phyloP scores from a whole-genome alignment of 345 rosid species.

The Dimocarpus longan region DNA sequence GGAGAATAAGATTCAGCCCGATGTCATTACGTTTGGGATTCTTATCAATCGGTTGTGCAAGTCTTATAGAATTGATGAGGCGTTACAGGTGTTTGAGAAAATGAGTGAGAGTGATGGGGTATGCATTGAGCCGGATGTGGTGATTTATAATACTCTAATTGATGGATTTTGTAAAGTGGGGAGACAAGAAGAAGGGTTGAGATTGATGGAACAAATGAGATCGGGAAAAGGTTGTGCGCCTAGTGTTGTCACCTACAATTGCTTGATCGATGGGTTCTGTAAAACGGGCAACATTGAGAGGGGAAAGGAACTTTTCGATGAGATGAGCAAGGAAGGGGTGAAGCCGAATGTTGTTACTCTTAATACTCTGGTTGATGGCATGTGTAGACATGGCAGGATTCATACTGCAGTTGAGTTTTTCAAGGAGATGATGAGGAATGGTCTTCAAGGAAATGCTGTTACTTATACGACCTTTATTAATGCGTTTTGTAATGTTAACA shows the following conservation, averaged over 20 bases:
- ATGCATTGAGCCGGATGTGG: slow-evolving; percentile 57
- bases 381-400: slow-evolving; percentile 70
- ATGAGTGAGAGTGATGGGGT: slow-evolving; percentile 42
- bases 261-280: slow-evolving; percentile 75
- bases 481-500: slow-evolving; percentile 64
- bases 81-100: slow-evolving; percentile 54
- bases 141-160: slow-evolving; percentile 65
- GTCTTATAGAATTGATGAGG: slow-evolving; percentile 60
- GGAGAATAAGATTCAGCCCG: slow-evolving; percentile 49
- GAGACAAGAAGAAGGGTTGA: slow-evolving; percentile 72
- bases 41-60: slow-evolving; percentile 66
- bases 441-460: slow-evolving; percentile 49
- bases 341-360: slow-evolving; percentile 57
- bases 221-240: slow-evolving; percentile 45
- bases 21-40: slow-evolving; percentile 66
- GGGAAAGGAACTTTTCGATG: slow-evolving; percentile 52
- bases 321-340: slow-evolving; percentile 58
- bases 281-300: slow-evolving; percentile 63
- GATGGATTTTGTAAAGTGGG: slow-evolving; percentile 82
- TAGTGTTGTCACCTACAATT: slow-evolving; percentile 57
- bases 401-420: slow-evolving; percentile 54
- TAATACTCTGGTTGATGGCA: slow-evolving; percentile 61
- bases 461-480: slow-evolving; percentile 59
- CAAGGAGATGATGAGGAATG: slow-evolving; percentile 53
- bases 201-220: slow-evolving; percentile 56